Evolutionary conservation across 2,329 filamentous ascomycete species (phyloP).

Genomic region (Fusarium sp.): DNA sequence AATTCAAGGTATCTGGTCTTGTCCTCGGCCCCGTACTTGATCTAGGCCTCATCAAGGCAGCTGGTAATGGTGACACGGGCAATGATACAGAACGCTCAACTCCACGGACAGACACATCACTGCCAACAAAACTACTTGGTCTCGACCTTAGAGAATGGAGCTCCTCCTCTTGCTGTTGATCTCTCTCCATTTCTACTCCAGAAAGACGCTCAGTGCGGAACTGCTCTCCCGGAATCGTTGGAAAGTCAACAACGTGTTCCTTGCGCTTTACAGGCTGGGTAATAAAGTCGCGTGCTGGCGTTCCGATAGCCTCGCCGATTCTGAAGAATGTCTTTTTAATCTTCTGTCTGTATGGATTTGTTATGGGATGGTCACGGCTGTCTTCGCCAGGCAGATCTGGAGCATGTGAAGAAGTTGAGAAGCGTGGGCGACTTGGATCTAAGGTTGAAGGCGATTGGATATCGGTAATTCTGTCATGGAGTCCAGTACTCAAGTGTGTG

Average conservation of each 20-base stretch:
- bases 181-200: not conserved
- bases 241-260: conserved; percentile 8
- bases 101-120: not conserved
- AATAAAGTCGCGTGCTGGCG: conserved; percentile 56
- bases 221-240: conserved; percentile 16
- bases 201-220: not conserved
- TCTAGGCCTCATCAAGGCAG: not conserved
- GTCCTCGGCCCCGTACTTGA: not conserved
- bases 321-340: conserved; percentile 57
- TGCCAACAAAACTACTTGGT: conserved; percentile 11
- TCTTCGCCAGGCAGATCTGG: not conserved
- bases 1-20: not conserved
- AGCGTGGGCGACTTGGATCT: not conserved
- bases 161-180: conserved; percentile 5
- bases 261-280: conserved; percentile 5
- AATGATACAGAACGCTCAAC: conserved; percentile 10
- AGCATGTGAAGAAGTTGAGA: not conserved
- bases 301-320: conserved; percentile 59
- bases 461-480: not conserved
- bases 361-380: conserved; percentile 32
- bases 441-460: not conserved
- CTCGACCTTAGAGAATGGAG: not conserved
- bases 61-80: not conserved
- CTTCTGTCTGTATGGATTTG: conserved; percentile 50
- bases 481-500: not conserved